Conservation (phyloP, 169 alveolate genomes). For the Eimeria maxima region DNA sequence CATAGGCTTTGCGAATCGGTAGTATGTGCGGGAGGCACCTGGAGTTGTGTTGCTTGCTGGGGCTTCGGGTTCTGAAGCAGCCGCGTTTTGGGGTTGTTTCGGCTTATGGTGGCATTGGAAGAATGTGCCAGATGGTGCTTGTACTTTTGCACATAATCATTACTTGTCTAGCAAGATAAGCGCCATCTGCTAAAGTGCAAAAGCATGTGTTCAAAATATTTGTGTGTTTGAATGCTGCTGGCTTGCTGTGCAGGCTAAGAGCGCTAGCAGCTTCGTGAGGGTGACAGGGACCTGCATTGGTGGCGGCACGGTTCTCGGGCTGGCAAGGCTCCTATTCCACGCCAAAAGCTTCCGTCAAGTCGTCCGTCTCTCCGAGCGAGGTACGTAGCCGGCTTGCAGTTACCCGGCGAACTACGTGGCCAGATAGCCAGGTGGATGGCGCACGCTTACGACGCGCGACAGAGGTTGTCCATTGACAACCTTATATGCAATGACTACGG, state of each 20-base stretch:
- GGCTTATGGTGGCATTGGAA: background rate
- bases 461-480: no score
- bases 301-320: slow-evolving; percentile 95
- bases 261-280: slow-evolving; percentile 88
- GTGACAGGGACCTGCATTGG: slow-evolving; percentile 96
- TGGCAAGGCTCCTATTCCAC: slow-evolving; percentile 91
- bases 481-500: background rate
- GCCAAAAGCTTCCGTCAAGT: slow-evolving; percentile 91
- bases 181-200: no score
- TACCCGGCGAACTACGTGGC: background rate
- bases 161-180: no score
- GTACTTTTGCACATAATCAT: no score
- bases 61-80: background rate
- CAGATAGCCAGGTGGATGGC: background rate
- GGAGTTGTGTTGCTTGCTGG: background rate
- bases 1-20: background rate
- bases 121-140: no score
- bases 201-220: no score
- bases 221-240: background rate
- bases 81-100: background rate
- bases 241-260: slow-evolving; percentile 80
- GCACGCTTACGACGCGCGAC: background rate
- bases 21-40: background rate
- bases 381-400: slow-evolving; percentile 73
- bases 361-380: slow-evolving; percentile 89